Percentiles rank a stretch among this genome's conserved stretches.
Evolutionary conservation across 352 stramenopile species (phyloP).

Genomic region (Phytophthora capsici): DNA sequence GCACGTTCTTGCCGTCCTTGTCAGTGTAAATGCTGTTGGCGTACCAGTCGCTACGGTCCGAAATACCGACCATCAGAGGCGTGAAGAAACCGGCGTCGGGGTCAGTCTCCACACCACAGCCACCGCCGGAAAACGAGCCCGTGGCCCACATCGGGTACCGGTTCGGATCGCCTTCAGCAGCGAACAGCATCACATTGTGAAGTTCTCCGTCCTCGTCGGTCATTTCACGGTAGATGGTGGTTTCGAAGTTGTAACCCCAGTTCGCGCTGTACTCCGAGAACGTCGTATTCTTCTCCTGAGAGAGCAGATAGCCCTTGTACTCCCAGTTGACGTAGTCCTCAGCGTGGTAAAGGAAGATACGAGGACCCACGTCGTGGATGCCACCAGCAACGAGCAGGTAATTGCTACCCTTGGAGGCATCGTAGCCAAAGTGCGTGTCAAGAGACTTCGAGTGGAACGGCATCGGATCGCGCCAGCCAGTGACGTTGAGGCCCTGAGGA

Average conservation of each 20-base stretch:
- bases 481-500: conserved; percentile 59
- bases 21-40: conserved; percentile 74
- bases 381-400: conserved; percentile 68
- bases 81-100: conserved; percentile 46
- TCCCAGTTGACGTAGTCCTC: conserved; percentile 67
- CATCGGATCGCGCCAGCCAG: conserved; percentile 68
- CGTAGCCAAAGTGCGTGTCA: conserved; percentile 44
- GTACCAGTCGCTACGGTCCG: conserved; percentile 73
- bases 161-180: conserved; percentile 50
- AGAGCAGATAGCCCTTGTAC: conserved; percentile 69
- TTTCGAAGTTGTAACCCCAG: conserved; percentile 78
- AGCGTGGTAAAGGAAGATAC: conserved; percentile 74
- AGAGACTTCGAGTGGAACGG: conserved; percentile 66
- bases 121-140: conserved; percentile 38
- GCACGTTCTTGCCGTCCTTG: conserved; percentile 58
- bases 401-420: conserved; percentile 41
- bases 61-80: conserved; percentile 64
- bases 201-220: conserved; percentile 58
- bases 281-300: conserved; percentile 64
- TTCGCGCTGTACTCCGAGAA: conserved; percentile 64
- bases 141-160: conserved; percentile 73
- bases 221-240: conserved; percentile 65
- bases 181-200: conserved; percentile 74
- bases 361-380: conserved; percentile 55
- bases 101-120: conserved; percentile 29